These are phyloP conservation scores for Orobanche coerulescens DNA, from an alignment of 257 asterid species.

Conservation along the genomic window DNA sequence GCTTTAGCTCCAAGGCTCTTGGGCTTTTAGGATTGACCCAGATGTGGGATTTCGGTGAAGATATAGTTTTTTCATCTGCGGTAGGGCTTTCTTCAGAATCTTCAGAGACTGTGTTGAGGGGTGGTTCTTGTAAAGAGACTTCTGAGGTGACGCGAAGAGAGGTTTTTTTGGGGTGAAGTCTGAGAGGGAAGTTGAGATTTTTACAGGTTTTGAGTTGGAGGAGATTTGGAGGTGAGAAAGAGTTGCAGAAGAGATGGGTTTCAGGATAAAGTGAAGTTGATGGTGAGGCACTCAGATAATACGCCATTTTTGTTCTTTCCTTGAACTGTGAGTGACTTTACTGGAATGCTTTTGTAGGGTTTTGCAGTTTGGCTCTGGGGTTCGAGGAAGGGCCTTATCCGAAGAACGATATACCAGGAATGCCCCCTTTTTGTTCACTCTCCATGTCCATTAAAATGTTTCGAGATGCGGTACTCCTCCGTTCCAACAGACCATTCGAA, in stretches of 20 bases:
- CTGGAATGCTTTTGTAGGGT: not conserved
- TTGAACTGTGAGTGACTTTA: not conserved
- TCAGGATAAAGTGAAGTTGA: constrained; percentile 37
- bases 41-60: constrained; percentile 40
- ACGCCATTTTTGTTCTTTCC: constrained; percentile 36
- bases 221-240: constrained; percentile 27
- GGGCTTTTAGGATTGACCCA: constrained; percentile 90
- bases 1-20: constrained; percentile 45
- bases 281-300: constrained; percentile 33
- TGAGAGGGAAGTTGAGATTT: constrained; percentile 28
- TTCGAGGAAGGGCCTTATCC: not conserved
- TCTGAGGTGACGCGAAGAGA: constrained; percentile 18
- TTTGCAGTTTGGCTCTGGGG: constrained; percentile 14
- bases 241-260: constrained; percentile 38
- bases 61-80: constrained; percentile 23
- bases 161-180: constrained; percentile 24
- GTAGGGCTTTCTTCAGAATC: constrained; percentile 24
- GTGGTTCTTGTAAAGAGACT: constrained; percentile 36
- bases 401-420: too few species aligned
- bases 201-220: constrained; percentile 25
- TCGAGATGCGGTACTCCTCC: too few species aligned
- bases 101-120: constrained; percentile 17
- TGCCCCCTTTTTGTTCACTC: too few species aligned
- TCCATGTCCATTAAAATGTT: too few species aligned
- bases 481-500: too few species aligned